phyloP scores from a whole-genome alignment of 2,329 filamentous ascomycete genomes.

The Xylaria sp. region DNA sequence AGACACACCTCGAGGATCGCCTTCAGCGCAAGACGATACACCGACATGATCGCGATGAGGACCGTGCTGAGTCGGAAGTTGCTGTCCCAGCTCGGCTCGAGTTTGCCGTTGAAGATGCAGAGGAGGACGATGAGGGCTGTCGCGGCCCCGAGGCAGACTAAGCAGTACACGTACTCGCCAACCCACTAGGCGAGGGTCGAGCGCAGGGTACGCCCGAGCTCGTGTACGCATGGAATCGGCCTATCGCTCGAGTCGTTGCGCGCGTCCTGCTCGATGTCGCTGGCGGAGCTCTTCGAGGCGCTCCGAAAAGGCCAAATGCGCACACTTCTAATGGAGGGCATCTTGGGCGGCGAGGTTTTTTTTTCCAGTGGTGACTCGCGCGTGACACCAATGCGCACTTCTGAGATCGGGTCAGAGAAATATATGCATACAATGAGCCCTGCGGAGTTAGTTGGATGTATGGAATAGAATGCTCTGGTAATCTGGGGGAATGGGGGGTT shows the following conservation, averaged over 20 bases:
- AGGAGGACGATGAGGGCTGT: conserved; percentile 30
- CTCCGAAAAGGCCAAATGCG: conserved; percentile 8
- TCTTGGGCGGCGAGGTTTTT: neutral
- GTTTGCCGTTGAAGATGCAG: conserved; percentile 29
- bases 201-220: conserved; percentile 23
- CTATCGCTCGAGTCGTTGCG: conserved; percentile 12
- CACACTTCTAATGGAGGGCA: conserved; percentile 4
- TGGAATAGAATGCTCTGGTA: no score
- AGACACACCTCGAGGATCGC: conserved; percentile 35
- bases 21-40: conserved; percentile 34
- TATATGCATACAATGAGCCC: no score
- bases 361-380: neutral
- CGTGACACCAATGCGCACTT: neutral
- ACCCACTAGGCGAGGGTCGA: conserved; percentile 35
- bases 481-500: no score
- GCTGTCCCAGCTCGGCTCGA: conserved; percentile 29
- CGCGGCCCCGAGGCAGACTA: conserved; percentile 29
- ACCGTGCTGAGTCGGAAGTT: conserved; percentile 33
- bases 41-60: conserved; percentile 36
- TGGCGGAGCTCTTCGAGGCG: conserved; percentile 1
- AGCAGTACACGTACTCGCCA: conserved; percentile 34
- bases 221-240: conserved; percentile 20
- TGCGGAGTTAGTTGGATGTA: no score
- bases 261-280: conserved; percentile 11
- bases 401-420: neutral